phyloP scores from a whole-genome alignment of 1,284 basidiomycete species.

The Cryptococcus sp. region DNA sequence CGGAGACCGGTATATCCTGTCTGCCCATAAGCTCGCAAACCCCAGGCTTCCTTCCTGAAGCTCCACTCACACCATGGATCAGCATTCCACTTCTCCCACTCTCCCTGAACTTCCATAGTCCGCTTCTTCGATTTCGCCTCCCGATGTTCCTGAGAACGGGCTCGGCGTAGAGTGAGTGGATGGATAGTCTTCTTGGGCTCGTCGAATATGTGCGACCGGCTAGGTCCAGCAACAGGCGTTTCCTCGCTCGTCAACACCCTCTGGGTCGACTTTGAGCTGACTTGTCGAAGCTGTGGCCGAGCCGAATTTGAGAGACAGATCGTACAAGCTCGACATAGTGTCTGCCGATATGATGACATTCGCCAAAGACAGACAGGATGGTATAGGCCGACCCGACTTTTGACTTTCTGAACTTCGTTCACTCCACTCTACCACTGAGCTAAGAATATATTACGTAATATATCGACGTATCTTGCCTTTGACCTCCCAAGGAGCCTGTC shows the following conservation, averaged over 20 bases:
- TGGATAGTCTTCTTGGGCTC: background rate
- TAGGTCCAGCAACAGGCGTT: background rate
- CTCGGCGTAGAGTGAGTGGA: background rate
- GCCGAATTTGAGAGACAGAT: too few species aligned
- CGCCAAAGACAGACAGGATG: too few species aligned
- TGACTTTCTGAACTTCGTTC: too few species aligned
- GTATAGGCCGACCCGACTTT: too few species aligned
- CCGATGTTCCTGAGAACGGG: background rate
- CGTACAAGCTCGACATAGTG: too few species aligned
- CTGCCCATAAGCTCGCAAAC: slow-evolving; percentile 6
- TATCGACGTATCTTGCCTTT: too few species aligned
- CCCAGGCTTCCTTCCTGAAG: too few species aligned
- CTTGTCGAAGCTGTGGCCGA: background rate
- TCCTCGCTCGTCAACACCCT: background rate
- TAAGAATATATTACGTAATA: too few species aligned
- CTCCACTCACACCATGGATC: slow-evolving; percentile 1
- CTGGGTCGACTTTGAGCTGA: background rate
- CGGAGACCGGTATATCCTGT: slow-evolving; percentile 7
- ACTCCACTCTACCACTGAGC: too few species aligned
- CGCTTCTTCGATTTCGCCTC: background rate
- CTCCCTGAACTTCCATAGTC: background rate
- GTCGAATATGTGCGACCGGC: slow-evolving; percentile 1
- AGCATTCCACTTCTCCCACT: background rate
- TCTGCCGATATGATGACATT: too few species aligned
- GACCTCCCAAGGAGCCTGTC: too few species aligned